phyloP scores from a whole-genome alignment of 352 stramenopile genomes.

The Blastocystis sp. region DNA sequence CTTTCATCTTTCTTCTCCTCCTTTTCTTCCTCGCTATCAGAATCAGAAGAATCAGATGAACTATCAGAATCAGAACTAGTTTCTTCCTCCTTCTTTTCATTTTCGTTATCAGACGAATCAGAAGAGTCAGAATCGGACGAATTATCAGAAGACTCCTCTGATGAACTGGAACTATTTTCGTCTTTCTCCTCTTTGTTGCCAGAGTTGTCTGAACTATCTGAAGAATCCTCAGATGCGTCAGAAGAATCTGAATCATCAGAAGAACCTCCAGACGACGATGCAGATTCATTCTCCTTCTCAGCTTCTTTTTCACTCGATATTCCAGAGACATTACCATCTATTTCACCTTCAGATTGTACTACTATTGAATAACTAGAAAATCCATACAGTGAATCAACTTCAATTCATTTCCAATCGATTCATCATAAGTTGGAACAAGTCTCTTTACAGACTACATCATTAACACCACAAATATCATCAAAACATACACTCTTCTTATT shows the following conservation, averaged over 20 bases:
- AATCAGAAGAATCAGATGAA: constrained; percentile 1
- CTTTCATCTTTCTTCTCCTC: constrained; percentile 25
- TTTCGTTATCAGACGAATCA: not conserved
- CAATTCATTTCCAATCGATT: constrained; percentile 25
- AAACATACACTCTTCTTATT: constrained; percentile 1
- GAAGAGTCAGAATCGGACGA: too few species aligned
- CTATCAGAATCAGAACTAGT: constrained; percentile 16
- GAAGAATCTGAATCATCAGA: not conserved
- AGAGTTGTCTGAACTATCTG: not conserved
- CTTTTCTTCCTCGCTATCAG: constrained; percentile 38
- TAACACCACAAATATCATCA: not conserved
- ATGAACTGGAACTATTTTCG: not conserved
- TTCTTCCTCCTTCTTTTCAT: not conserved
- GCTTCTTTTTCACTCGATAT: not conserved
- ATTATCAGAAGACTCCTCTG: not conserved
- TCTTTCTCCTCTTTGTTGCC: constrained; percentile 3
- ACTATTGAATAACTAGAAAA: too few species aligned
- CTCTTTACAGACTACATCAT: constrained; percentile 53
- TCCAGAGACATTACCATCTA: not conserved
- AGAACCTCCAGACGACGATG: not conserved
- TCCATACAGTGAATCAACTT: not conserved
- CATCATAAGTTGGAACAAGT: constrained; percentile 18
- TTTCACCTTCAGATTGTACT: not conserved
- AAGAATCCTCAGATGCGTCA: not conserved
- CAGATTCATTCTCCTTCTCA: not conserved